Percentiles rank a stretch among this genome's conserved stretches.
Conservation (phyloP, 75 land plant species). For the Cryptomeria japonica region DNA sequence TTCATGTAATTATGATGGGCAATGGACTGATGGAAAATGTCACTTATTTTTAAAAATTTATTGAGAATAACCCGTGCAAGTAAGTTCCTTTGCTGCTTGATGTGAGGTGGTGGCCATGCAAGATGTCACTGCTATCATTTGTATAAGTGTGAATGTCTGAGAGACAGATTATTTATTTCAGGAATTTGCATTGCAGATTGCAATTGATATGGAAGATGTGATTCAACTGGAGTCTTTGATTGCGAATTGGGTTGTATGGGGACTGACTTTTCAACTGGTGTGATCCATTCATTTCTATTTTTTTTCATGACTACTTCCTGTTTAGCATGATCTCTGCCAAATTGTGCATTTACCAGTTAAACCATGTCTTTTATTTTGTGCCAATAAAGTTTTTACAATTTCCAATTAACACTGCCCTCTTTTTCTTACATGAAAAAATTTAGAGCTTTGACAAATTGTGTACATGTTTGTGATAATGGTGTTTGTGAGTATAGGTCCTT, state of each 20-base stretch:
- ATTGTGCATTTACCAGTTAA: neutral
- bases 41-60: constrained; percentile 81
- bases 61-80: constrained; percentile 76
- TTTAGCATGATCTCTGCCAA: neutral
- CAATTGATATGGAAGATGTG: constrained; percentile 76
- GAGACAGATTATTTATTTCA: constrained; percentile 20
- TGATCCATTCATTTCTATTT: neutral
- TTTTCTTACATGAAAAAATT: neutral
- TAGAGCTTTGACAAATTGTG: constrained; percentile 2
- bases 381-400: neutral
- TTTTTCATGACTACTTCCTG: neutral
- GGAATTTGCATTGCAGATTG: constrained; percentile 78
- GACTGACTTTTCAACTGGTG: constrained; percentile 95
- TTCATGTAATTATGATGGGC: constrained; percentile 80
- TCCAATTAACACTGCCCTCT: neutral
- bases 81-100: constrained; percentile 24
- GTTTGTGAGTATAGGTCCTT: constrained; percentile 97
- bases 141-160: neutral
- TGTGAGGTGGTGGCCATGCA: neutral
- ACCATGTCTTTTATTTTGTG: neutral
- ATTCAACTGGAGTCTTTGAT: constrained; percentile 60
- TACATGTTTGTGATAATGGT: constrained; percentile 98
- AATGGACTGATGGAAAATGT: constrained; percentile 85
- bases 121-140: neutral
- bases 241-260: constrained; percentile 82